Evolutionary conservation across 805 yeast species (phyloP), one percentile per base, ranked within the genome.

Genomic region (Brettanomyces sp.): DNA sequence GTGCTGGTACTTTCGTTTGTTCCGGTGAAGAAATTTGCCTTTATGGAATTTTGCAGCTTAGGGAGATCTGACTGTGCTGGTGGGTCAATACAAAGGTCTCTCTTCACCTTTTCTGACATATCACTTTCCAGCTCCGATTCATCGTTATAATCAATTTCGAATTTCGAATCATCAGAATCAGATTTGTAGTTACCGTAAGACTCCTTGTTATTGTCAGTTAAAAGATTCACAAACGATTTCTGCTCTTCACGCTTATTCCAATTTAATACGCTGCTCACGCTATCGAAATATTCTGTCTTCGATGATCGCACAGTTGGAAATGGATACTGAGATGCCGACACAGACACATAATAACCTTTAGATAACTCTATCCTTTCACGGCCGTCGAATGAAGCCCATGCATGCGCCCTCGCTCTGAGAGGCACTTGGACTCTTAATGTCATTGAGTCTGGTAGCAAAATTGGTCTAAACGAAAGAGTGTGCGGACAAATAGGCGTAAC

Each of bases 361-460:
- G 69, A 64, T 41, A 93, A 66, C 60, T 93, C 96, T 4, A 88
- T 82, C 38, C 98, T 70, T 22, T 81, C 80, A 54, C 93, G 81
- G 11, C 99, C 99, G 64, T 93, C 99, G 60, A 93, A 93, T 1
- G 96, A 82, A 1, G 95, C 95, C 95, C 96, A 93, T 0, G 98
- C 97, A 0, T 96, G 86, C 4, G 93, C 79, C 44, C 99, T 68
- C 39, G 95, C 82, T 45, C 79, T 67, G 3, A 59, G 45, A 0
- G 98, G 96, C 3, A 89, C 95, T 56, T 83, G 84, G 4, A 91
- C 84, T 55, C 79, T 82, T 48, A 91, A 66, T 24, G 76, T 71
- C 90, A 90, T 87, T n/a, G 93, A 85, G 62, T 91, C 98, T 0
- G 98, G 98, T 28, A 91, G 69, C 47, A 91, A 71, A 45, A 91